Evolutionary conservation across 306 rosid species (phyloP), one percentile per base, ranked within the genome.

Genomic region (Quercus berberidifolia): DNA sequence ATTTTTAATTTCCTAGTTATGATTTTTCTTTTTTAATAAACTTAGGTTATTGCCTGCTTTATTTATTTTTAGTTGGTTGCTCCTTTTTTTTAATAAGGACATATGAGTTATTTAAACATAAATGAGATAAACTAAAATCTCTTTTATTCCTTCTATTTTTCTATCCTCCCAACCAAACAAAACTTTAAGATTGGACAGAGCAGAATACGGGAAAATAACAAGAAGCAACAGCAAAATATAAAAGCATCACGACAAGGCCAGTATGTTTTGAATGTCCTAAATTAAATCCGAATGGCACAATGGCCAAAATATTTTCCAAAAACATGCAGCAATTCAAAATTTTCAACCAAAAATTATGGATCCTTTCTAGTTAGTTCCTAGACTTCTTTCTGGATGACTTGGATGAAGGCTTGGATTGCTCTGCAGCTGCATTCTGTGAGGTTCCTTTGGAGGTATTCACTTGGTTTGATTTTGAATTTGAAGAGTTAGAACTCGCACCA

Each of bases 301-400:
- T 63, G 73, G 80, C 74, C 80, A 35, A 56, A 65, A 56, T 55
- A 83, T 79, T 43, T 21, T 69, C 43, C 56, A 54, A 54, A 73
- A 87, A 49, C 8, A 33, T 41, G 71, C 55, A 74, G 23, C 41
- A 20, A 67, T 74, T 62, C 59, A 56, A 80, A 80, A 69, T 21
- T 46, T 71, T 70, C 70, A 81, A 15, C 60, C 72, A 19, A 68
- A 70, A 65, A 83, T 21, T 55, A 74, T 15, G 25, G 73, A 76
- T 33, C 67, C 52, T 15, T 30, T 21, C 17, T 10, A 57, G 41
- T 79, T 81, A 93, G 60, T 90, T 93, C 89, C 99, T 90, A 33
- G 97, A 95, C 87, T 95, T 95, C 89, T 95, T 95, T 79, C 87
- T 90, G 0, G 92, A 72, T 2, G 88, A 91, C 89, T 90, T 94